These are phyloP conservation scores for Crataegus laevigata DNA, from an alignment of 306 rosid species.

Conservation along the genomic window DNA sequence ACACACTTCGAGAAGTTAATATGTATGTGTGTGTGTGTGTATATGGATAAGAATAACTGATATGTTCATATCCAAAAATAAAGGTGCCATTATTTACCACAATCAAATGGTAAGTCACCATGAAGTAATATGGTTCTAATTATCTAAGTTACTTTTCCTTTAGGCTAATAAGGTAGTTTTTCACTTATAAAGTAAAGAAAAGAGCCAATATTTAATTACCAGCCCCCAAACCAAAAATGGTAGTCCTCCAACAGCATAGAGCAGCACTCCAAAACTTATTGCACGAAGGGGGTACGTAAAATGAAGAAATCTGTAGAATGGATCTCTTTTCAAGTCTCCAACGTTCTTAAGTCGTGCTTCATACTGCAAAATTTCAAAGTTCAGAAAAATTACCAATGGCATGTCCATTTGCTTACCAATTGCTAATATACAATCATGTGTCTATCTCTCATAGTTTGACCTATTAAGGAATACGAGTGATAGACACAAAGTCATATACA, in stretches of 20 bases:
- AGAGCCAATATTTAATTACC: constrained; percentile 32
- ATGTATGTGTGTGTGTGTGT: not conserved
- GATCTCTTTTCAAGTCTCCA: constrained; percentile 61
- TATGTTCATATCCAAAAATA: too few species aligned
- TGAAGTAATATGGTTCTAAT: not conserved
- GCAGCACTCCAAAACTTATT: constrained; percentile 56
- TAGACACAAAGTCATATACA: not conserved
- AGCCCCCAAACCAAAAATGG: constrained; percentile 84
- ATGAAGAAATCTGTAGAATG: constrained; percentile 52
- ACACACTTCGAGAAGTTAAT: not conserved
- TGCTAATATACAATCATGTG: too few species aligned
- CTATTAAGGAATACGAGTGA: not conserved
- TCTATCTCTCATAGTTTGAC: not conserved
- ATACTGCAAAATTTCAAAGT: constrained; percentile 36
- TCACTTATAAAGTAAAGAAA: not conserved
- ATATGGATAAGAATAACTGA: too few species aligned
- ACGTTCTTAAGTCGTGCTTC: constrained; percentile 55
- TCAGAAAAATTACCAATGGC: not conserved
- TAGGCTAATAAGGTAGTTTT: not conserved
- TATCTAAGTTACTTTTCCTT: not conserved
- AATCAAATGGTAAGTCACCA: not conserved
- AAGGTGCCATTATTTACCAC: too few species aligned
- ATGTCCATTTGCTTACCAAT: not conserved
- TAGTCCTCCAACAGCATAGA: constrained; percentile 62
- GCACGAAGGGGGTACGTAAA: constrained; percentile 60